A percentile compares a stretch with the other conserved stretches of the same genome.
Evolutionary conservation across 192 early-diverging fungal genomes (phyloP).

Genomic region (Geranomyces variabilis): DNA sequence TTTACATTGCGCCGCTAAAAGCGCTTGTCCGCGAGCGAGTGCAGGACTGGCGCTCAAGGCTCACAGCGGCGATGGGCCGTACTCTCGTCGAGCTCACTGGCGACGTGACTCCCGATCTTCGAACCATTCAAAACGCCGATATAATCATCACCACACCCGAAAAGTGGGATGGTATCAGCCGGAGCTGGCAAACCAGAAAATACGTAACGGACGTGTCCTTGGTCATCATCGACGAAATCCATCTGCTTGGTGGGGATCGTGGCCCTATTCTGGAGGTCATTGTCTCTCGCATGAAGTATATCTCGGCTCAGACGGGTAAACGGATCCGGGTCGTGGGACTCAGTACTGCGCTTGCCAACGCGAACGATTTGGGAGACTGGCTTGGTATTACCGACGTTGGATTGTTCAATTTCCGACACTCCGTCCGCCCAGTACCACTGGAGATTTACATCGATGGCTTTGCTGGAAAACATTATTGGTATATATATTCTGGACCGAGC

Average conservation of each 20-base stretch:
- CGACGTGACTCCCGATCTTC: conserved; percentile 91
- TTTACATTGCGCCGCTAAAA: conserved; percentile 98
- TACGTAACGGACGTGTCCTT: conserved; percentile 87
- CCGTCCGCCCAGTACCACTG: conserved; percentile 94
- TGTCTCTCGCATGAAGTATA: conserved; percentile 98
- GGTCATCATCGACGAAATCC: conserved; percentile 99
- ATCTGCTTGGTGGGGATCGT: conserved; percentile 93
- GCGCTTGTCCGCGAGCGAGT: conserved; percentile 96
- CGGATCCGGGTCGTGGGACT: conserved; percentile 92
- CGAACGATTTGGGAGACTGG: conserved; percentile 95
- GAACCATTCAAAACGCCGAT: conserved; percentile 83
- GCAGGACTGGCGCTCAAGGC: conserved; percentile 79
- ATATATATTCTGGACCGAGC: neutral
- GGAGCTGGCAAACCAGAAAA: conserved; percentile 84
- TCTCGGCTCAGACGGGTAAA: conserved; percentile 74
- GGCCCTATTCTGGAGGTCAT: conserved; percentile 98
- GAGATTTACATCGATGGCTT: conserved; percentile 98
- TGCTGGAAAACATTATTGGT: conserved; percentile 76
- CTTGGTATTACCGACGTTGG: conserved; percentile 83
- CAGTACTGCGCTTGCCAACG: conserved; percentile 96
- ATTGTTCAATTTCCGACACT: conserved; percentile 96
- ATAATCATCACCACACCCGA: conserved; percentile 98
- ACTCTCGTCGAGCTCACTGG: conserved; percentile 93
- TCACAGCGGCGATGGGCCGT: conserved; percentile 73
- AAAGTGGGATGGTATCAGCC: conserved; percentile 98